Evolutionary conservation across 2,329 filamentous ascomycete species (phyloP).

Genomic region (Cercospora zeina): DNA sequence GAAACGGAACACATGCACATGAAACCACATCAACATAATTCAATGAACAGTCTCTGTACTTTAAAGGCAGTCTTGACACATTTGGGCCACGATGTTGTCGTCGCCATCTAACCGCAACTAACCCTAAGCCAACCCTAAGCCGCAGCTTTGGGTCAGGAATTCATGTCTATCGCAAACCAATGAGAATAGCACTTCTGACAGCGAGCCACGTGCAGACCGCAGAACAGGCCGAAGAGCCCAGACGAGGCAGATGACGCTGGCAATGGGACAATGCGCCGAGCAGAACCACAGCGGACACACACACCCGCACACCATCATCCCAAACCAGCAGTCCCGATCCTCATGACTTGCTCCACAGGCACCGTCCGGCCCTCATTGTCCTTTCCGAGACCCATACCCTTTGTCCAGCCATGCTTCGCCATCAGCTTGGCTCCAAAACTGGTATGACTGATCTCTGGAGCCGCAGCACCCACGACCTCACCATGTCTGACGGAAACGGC

Average conservation of each 20-base stretch:
- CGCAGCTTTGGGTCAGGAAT: background rate
- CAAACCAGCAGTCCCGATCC: constrained; percentile 79
- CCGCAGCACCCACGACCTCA: constrained; percentile 80
- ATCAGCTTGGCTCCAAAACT: constrained; percentile 86
- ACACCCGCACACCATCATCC: constrained; percentile 48
- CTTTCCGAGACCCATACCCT: constrained; percentile 79
- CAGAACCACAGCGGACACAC: background rate
- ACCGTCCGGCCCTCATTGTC: constrained; percentile 81
- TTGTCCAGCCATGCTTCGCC: constrained; percentile 96
- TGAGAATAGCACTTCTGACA: background rate
- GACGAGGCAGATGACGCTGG: background rate
- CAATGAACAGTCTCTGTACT: background rate
- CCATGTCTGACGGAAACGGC: constrained; percentile 71
- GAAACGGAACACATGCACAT: background rate
- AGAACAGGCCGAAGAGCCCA: background rate
- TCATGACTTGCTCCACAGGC: constrained; percentile 83
- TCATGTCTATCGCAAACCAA: background rate
- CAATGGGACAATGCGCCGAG: background rate
- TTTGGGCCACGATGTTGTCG: background rate
- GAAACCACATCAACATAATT: background rate
- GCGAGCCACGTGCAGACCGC: background rate
- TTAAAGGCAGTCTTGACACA: background rate
- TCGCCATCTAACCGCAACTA: constrained; percentile 5
- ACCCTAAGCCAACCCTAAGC: constrained; percentile 15
- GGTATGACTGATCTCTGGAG: constrained; percentile 76